These are phyloP conservation scores for Amanita polypyramis DNA, from an alignment of 768 basidiomycete genomes.

Conservation along the genomic window DNA sequence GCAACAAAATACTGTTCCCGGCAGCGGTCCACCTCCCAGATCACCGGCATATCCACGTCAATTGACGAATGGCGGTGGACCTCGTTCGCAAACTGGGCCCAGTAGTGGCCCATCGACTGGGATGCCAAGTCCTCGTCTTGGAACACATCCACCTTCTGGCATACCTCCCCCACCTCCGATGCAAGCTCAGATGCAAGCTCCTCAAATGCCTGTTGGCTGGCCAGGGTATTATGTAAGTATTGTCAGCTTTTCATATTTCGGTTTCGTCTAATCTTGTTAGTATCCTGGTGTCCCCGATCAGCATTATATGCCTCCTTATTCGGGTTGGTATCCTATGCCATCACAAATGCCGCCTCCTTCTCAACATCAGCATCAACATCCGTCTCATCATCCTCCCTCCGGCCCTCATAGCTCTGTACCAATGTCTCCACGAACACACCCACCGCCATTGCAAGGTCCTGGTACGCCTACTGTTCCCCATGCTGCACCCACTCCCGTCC, in stretches of 20 bases:
- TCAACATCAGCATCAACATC: conserved; percentile 29
- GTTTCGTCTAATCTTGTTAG: conserved; percentile 14
- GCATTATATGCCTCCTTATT: conserved; percentile 30
- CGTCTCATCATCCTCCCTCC: conserved; percentile 40
- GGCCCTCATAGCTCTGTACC: conserved; percentile 42
- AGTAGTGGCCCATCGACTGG: conserved; percentile 43
- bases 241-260: conserved; percentile 2
- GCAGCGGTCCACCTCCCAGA: conserved; percentile 44
- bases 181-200: conserved; percentile 28
- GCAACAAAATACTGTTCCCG: conserved; percentile 33
- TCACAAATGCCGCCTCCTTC: conserved; percentile 23
- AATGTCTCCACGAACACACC: conserved; percentile 59
- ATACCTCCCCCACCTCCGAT: conserved; percentile 30
- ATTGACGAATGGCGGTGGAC: conserved; percentile 49
- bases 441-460: conserved; percentile 43
- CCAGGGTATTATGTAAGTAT: conserved; percentile 47
- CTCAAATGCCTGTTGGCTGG: conserved; percentile 32
- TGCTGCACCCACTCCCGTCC: conserved; percentile 34
- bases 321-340: conserved; percentile 30
- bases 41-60: conserved; percentile 58
- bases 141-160: conserved; percentile 43
- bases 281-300: conserved; percentile 33
- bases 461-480: conserved; percentile 63
- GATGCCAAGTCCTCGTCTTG: conserved; percentile 62
- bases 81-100: conserved; percentile 47